Evolutionary conservation across 352 stramenopile species (phyloP).

Genomic region (Phytophthora chlamydospora): DNA sequence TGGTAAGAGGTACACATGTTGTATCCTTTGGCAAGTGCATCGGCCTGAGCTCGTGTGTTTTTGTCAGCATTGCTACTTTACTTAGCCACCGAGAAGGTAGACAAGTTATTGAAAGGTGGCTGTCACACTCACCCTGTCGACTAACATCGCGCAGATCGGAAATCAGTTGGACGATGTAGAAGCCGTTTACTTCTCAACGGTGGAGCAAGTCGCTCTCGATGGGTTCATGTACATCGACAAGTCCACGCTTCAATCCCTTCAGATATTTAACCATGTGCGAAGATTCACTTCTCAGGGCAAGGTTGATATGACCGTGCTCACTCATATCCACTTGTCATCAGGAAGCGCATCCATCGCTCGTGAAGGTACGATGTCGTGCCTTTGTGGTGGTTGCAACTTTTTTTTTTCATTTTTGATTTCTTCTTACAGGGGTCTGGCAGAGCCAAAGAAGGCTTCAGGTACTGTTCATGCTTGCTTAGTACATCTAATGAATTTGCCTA

Average conservation of each 20-base stretch:
- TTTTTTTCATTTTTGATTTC: background rate
- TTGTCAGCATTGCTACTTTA: slow-evolving; percentile 69
- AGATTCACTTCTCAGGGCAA: background rate
- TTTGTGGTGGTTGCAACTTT: background rate
- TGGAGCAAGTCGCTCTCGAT: slow-evolving; percentile 73
- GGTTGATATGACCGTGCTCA: slow-evolving; percentile 10
- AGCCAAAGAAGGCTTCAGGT: slow-evolving; percentile 89
- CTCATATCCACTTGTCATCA: slow-evolving; percentile 26
- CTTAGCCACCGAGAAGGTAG: slow-evolving; percentile 73
- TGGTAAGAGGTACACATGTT: slow-evolving; percentile 40
- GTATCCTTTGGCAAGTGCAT: background rate
- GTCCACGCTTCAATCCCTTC: slow-evolving; percentile 70
- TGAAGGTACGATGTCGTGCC: slow-evolving; percentile 53
- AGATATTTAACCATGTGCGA: slow-evolving; percentile 83
- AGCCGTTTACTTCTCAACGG: slow-evolving; percentile 57
- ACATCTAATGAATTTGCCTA: background rate
- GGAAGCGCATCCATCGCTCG: slow-evolving; percentile 79
- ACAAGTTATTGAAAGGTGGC: background rate
- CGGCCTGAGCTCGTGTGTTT: background rate
- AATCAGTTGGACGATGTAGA: slow-evolving; percentile 77
- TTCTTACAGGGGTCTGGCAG: slow-evolving; percentile 58
- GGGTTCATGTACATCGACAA: slow-evolving; percentile 86
- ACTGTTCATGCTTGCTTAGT: background rate
- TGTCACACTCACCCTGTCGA: background rate
- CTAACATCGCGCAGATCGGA: slow-evolving; percentile 60